Base-by-base conservation (phyloP, 2,329 filamentous ascomycete species). In the Pestalotiopsis sp. region DNA sequence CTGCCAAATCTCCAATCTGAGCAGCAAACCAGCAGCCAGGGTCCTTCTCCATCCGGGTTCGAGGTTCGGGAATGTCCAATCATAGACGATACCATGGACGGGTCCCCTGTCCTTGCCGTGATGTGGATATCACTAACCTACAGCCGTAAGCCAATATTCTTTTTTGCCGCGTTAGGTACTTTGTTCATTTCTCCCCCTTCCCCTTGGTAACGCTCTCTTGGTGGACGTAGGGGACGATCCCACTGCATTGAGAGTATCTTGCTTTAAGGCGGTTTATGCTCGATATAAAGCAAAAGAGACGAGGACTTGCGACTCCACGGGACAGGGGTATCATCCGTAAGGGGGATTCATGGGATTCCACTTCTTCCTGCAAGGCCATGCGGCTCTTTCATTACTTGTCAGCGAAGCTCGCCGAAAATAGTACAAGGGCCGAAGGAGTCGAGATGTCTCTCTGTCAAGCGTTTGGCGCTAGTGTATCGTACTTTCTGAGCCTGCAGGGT, bases 391-490 rank as follows among this genome's bases (percentile, higher is more conserved):
- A 36, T 36, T 36, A 20, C n/a, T 20, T 39, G 59, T n/a, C 59
- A 62, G 59, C 59, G 14, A 52, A 41, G 11, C n/a, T 14, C 27
- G 31, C 59, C 59, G 31, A 62, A 62, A 62, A 62, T 62, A 62
- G 59, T n/a, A 14, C 36, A 20, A 36, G 36, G 14, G 13, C 59
- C 59, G 59, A 38, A 62, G 59, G 31, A 62, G 25, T 38, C 38
- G 11, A 27, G 36, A 39, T 20, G 17, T 27, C 14, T 36, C 14
- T 39, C 20, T 27, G 59, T 38, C 11, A 39, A 36, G 14, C n/a
- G 25, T 62, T 62, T 62, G 59, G 20, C 59, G 59, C 59, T 62
- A 62, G 36, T 20, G 59, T 39, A 62, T 36, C 59, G 59, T 62
- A 62, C 59, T 62, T 62, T 62, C 25, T 27, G 59, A 31, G 12